A percentile compares a stretch with the other conserved stretches of the same genome.
phyloP scores from a whole-genome alignment of 83 land plant species.

The Thuja plicata region DNA sequence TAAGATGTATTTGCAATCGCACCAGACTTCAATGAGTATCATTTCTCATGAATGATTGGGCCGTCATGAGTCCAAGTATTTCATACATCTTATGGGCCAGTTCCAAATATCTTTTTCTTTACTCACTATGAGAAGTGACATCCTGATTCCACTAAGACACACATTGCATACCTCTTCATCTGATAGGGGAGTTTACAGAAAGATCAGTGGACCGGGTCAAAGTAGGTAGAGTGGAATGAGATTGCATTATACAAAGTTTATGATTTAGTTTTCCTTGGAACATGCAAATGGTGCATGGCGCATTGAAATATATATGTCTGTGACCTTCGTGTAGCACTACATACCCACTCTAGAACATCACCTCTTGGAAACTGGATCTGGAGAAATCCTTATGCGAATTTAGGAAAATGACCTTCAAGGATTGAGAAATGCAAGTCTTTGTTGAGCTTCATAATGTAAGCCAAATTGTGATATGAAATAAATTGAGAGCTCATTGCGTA shows the following conservation, averaged over 20 bases:
- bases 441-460: slow-evolving; percentile 98
- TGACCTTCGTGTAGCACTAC: slow-evolving; percentile 99
- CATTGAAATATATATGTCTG: slow-evolving; percentile 88
- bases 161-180: no score
- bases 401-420: slow-evolving; percentile 82
- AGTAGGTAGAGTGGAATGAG: not conserved
- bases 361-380: slow-evolving; percentile 87
- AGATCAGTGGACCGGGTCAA: no score
- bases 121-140: no score
- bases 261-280: not conserved
- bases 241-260: not conserved
- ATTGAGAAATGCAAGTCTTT: slow-evolving; percentile 88
- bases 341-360: slow-evolving; percentile 97
- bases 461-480: slow-evolving; percentile 90
- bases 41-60: no score
- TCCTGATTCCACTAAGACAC: no score
- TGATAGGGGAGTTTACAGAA: no score
- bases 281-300: slow-evolving; percentile 59
- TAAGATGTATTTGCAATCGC: no score
- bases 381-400: slow-evolving; percentile 64
- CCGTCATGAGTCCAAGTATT: no score
- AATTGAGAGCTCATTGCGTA: slow-evolving; percentile 98
- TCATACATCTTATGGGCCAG: no score
- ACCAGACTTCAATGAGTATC: no score
- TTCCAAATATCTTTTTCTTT: no score